phyloP scores from a whole-genome alignment of 2,329 filamentous ascomycete genomes.

The Stagonosporopsis chrysanthemi region DNA sequence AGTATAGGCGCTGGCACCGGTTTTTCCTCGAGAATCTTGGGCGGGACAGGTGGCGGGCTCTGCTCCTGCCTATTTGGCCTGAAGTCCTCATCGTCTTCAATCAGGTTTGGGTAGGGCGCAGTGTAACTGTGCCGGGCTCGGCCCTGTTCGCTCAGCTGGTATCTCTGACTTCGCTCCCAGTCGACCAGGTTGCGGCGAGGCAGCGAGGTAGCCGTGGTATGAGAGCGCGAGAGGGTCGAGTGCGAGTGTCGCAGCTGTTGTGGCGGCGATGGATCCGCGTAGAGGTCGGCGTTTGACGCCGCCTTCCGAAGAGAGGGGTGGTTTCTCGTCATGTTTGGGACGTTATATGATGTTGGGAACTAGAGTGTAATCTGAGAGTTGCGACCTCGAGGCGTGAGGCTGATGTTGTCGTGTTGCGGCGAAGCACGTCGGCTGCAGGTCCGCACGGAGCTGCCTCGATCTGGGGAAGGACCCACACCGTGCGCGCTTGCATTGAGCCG shows the following conservation, averaged over 20 bases:
- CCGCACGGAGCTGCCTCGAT: slow-evolving; percentile 14
- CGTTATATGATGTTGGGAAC: not conserved
- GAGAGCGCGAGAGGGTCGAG: slow-evolving; percentile 40
- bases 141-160: slow-evolving; percentile 15
- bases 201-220: slow-evolving; percentile 37
- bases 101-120: slow-evolving; percentile 39
- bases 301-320: slow-evolving; percentile 47
- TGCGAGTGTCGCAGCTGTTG: slow-evolving; percentile 37
- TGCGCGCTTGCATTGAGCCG: slow-evolving; percentile 9
- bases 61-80: slow-evolving; percentile 30
- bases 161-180: slow-evolving; percentile 20
- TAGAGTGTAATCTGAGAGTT: not conserved
- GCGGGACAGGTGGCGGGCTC: slow-evolving; percentile 48
- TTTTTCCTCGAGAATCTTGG: slow-evolving; percentile 42
- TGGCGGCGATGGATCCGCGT: slow-evolving; percentile 44
- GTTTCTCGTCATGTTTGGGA: slow-evolving; percentile 47
- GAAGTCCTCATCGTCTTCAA: slow-evolving; percentile 44
- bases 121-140: slow-evolving; percentile 43
- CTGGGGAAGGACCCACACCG: slow-evolving; percentile 16
- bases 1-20: slow-evolving; percentile 10
- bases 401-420: slow-evolving; percentile 8
- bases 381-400: not conserved
- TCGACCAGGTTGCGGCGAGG: slow-evolving; percentile 34
- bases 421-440: slow-evolving; percentile 14
- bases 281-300: slow-evolving; percentile 48